phyloP scores from a whole-genome alignment of 352 stramenopile genomes.

The Phytopythium litorale region DNA sequence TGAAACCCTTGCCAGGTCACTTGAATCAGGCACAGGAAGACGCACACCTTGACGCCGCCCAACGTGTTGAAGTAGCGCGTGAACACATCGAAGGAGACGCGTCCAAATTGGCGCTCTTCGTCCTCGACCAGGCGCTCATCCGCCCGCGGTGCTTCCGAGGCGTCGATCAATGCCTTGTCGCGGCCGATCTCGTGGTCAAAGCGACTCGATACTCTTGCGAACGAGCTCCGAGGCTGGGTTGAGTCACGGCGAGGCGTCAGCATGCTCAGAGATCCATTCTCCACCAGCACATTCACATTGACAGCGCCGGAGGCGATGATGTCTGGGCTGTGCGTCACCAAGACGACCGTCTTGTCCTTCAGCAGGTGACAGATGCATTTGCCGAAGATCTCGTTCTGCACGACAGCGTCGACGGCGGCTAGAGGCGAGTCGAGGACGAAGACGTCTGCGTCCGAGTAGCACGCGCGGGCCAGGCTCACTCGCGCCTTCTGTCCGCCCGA shows the following conservation, averaged over 20 bases:
- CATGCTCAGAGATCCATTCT: conserved; percentile 12
- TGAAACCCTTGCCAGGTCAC: conserved; percentile 28
- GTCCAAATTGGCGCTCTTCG: conserved; percentile 30
- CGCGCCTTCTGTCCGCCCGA: conserved; percentile 90
- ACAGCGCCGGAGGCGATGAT: conserved; percentile 29
- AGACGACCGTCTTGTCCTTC: conserved; percentile 59
- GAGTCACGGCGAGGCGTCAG: background rate
- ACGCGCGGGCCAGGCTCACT: conserved; percentile 59
- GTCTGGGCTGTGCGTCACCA: conserved; percentile 90
- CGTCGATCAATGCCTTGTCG: background rate
- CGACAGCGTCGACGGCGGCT: conserved; percentile 90
- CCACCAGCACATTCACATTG: conserved; percentile 24
- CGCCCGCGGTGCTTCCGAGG: too few relatives aligned
- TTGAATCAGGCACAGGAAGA: conserved; percentile 12
- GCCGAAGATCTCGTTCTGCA: conserved; percentile 88
- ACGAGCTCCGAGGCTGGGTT: background rate
- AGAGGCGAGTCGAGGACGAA: conserved; percentile 93
- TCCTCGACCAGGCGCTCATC: conserved; percentile 24
- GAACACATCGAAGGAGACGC: conserved; percentile 35
- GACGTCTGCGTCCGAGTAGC: conserved; percentile 49
- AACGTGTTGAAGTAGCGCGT: conserved; percentile 30
- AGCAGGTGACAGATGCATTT: conserved; percentile 26
- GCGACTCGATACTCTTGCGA: background rate
- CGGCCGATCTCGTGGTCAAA: background rate
- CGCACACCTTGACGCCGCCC: conserved; percentile 20